Conservation (phyloP, 805 yeast genomes). For the Ogataea glucozyma region DNA sequence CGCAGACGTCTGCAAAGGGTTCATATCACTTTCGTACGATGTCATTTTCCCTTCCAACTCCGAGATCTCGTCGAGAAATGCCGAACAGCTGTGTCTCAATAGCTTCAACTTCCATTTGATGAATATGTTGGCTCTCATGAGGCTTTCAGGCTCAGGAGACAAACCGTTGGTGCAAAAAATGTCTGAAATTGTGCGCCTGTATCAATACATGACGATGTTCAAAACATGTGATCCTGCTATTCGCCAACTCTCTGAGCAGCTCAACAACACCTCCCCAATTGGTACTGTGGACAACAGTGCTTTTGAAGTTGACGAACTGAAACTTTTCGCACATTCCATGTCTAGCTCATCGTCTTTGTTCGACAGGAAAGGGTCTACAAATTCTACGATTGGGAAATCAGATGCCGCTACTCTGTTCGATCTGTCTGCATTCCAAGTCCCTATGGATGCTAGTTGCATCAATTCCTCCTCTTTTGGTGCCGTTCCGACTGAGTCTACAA, state of each 20-base stretch:
- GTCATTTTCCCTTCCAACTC: slow-evolving; percentile 20
- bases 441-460: slow-evolving; percentile 17
- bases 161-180: slow-evolving; percentile 17
- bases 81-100: slow-evolving; percentile 31
- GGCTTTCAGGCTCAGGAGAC: slow-evolving; percentile 21
- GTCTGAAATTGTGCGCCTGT: slow-evolving; percentile 24
- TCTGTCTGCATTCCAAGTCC: slow-evolving; percentile 32
- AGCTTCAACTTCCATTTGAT: slow-evolving; percentile 36
- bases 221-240: slow-evolving; percentile 29
- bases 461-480: neutral
- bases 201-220: slow-evolving; percentile 24
- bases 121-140: slow-evolving; percentile 28
- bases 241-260: slow-evolving; percentile 20
- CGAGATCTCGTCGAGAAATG: slow-evolving; percentile 25
- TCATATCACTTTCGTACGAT: slow-evolving; percentile 27
- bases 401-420: slow-evolving; percentile 23
- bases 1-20: slow-evolving; percentile 22
- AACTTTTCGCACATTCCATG: slow-evolving; percentile 24
- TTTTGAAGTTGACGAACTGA: slow-evolving; percentile 28
- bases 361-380: slow-evolving; percentile 20
- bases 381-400: neutral
- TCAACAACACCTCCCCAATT: slow-evolving; percentile 19
- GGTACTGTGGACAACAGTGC: slow-evolving; percentile 15
- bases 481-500: slow-evolving; percentile 11
- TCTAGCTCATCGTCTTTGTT: slow-evolving; percentile 25